Base-by-base conservation (phyloP, 129 eudicot genomes). In the Pittosporum tobira region DNA sequence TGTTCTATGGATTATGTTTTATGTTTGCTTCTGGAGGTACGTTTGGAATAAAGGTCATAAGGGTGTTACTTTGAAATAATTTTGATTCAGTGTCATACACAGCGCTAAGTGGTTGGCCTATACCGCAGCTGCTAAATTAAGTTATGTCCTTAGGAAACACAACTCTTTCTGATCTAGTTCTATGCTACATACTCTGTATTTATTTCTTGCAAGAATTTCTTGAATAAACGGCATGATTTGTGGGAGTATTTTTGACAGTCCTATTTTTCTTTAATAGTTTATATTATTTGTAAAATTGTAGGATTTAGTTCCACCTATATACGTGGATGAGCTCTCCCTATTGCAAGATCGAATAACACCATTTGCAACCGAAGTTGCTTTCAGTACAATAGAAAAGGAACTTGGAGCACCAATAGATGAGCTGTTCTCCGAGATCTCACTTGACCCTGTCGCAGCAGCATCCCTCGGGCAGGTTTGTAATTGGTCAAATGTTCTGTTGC, bases 371-470 rank as follows among this genome's bases (percentile, higher is more conserved):
- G 80, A 79, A 72, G 78, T 76, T 58, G 99, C 99, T 60, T 87
- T 93, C 73, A 73, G 49, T 64, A 93, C 80, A 27, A 93, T 93
- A 45, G 99, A 93, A 66, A 78, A 72, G 71, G 99, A 93, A 79
- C 88, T 93, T 65, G 83, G 85, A 57, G 58, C 74, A 51, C 80
- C 96, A 31, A 51, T 93, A 40, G 77, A 87, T 58, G 84, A 69
- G 45, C 62, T 93, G 16, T 93, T 87, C 76, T 84, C 94, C 0
- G 96, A 83, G 81, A 87, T 93, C 71, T 81, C 99, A 54, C 84
- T 86, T 36, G 80, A 87, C 70, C 99, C 99, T 55, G 82, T 87
- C 48, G 99, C 99, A 69, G 99, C 99, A 69, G 99, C 99, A 65
- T 93, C 99, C 65, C 88, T 93, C 65, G 99, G 99, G 59, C 99